Evolutionary conservation across 495 filamentous ascomycete species (phyloP).

Genomic region (Hypoxylon cercidicola): DNA sequence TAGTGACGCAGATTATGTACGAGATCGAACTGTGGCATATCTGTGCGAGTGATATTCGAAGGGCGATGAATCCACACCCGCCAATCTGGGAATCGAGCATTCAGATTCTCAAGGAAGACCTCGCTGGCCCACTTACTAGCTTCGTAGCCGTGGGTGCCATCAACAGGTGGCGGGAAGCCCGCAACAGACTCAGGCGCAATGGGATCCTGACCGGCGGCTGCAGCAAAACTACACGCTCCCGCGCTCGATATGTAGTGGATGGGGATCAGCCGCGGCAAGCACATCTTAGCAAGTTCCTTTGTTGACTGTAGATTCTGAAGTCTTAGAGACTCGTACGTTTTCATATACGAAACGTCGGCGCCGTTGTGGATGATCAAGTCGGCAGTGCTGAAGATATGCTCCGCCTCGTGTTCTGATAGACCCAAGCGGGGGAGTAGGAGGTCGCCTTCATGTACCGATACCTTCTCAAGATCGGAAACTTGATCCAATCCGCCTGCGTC

Average conservation of each 20-base stretch:
- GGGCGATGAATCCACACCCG: conserved; percentile 51
- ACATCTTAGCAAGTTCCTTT: conserved; percentile 51
- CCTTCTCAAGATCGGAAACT: conserved; percentile 32
- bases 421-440: conserved; percentile 54
- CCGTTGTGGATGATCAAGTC: conserved; percentile 64
- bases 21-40: not conserved
- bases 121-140: conserved; percentile 67
- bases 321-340: conserved; percentile 57
- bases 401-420: conserved; percentile 38
- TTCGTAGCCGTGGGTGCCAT: conserved; percentile 56
- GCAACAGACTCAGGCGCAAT: conserved; percentile 1
- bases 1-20: no score
- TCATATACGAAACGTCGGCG: conserved; percentile 60
- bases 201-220: conserved; percentile 37
- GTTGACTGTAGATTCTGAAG: conserved; percentile 58
- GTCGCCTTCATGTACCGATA: conserved; percentile 54
- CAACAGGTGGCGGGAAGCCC: conserved; percentile 15
- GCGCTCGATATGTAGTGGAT: conserved; percentile 61
- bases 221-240: conserved; percentile 18
- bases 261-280: conserved; percentile 48
- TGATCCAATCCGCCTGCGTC: not conserved
- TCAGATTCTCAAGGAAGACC: conserved; percentile 57
- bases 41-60: not conserved
- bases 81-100: conserved; percentile 27
- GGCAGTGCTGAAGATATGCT: conserved; percentile 43